Evolutionary conservation across 2,329 filamentous ascomycete genomes (phyloP), one percentile per base, ranked within the genome.

Genomic region (Aspergillus sp.): DNA sequence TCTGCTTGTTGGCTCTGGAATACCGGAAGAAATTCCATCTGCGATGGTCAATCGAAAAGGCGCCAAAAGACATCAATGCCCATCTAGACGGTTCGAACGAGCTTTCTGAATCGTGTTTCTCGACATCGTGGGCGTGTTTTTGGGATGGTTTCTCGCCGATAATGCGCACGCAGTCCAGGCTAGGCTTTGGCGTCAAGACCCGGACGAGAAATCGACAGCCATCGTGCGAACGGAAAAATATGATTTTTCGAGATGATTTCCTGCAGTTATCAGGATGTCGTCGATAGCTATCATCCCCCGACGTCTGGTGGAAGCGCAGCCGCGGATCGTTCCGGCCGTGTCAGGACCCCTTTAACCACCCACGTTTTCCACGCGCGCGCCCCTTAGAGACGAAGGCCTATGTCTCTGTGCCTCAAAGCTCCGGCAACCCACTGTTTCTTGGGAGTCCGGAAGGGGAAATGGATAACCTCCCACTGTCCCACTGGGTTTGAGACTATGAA

Each of bases 281-380:
- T 9, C 19, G 9, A 39, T 12, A 39, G 37, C 37, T 30, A 39
- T 19, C 37, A 19, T 39, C 37, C 10, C 15, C 10, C 15, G 37
- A 39, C 17, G 37, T 39, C 19, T 15, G 51, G 53, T 53, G 51
- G 54, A 54, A 56, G 53, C 54, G 57, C 55, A 51, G 51, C 53
- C 49, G 55, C 58, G 54, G 54, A 54, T 50, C 53, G 51, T 39
- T 27, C 49, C 53, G 53, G 51, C 58, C 58, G 57, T 53, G 51
- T 54, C 54, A 45, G 53, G 50, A 19, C 19, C 15, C 39, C 6
- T 19, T 30, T 30, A 10, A 12, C 25, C 25, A 30, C 25, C 4
- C 25, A 27, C 38, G 6, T 20, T 41, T 25, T 41, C 39, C 39
- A 37, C 32, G 32, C 4, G n/a, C 13, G 17, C 51, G 48, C 46